A percentile compares a stretch with the other conserved stretches of the same genome.
phyloP scores from a whole-genome alignment of 805 yeast genomes.

The Spathaspora arborariae region DNA sequence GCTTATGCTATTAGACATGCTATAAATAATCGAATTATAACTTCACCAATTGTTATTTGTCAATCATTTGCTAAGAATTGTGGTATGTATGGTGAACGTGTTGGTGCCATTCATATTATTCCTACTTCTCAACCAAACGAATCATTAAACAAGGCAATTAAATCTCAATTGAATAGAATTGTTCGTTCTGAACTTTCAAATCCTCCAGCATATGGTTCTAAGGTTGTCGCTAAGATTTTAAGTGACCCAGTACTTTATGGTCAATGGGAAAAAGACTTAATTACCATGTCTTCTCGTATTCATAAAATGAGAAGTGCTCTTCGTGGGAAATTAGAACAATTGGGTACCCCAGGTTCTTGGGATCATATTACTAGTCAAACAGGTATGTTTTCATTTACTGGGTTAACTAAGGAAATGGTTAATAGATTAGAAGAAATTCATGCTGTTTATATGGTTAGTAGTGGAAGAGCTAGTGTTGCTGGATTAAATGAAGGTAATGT shows the following conservation, averaged over 20 bases:
- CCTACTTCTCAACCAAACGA: constrained; percentile 26
- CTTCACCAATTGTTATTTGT: constrained; percentile 53
- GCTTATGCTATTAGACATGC: constrained; percentile 79
- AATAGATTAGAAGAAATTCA: constrained; percentile 69
- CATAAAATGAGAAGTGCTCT: constrained; percentile 70
- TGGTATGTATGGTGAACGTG: constrained; percentile 97
- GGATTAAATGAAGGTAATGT: constrained; percentile 83
- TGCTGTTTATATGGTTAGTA: constrained; percentile 74
- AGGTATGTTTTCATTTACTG: constrained; percentile 97
- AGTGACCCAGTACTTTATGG: constrained; percentile 58
- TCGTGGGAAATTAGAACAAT: constrained; percentile 51
- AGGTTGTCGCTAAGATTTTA: constrained; percentile 75
- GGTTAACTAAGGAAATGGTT: constrained; percentile 73
- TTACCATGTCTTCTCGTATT: constrained; percentile 85
- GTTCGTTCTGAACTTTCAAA: constrained; percentile 85
- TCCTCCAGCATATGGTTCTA: constrained; percentile 95
- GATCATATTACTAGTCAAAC: constrained; percentile 84
- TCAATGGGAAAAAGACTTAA: constrained; percentile 83
- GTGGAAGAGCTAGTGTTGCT: constrained; percentile 92
- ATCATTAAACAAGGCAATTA: constrained; percentile 51
- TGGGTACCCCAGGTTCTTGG: constrained; percentile 87
- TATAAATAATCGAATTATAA: constrained; percentile 30
- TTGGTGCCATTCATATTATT: constrained; percentile 84
- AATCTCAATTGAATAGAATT: constrained; percentile 71
- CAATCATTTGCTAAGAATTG: constrained; percentile 96